Base-by-base conservation (phyloP, 2,329 filamentous ascomycete genomes). In the Paecilomyces formosus region DNA sequence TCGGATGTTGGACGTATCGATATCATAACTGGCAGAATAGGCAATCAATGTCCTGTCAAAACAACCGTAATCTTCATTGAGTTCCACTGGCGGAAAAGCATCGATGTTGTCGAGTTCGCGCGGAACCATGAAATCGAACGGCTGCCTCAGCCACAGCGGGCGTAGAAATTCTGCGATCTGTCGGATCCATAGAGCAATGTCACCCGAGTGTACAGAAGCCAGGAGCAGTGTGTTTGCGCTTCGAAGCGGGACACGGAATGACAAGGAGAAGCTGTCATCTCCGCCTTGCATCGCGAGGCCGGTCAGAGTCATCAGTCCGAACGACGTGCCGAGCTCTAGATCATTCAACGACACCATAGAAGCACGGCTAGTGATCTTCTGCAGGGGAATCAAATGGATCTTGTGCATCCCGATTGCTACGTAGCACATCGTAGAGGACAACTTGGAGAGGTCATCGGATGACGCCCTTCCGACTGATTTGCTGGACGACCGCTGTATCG, bases 391-490 rank as follows among this genome's bases (percentile, higher is more conserved):
- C 54, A 90, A 66, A 72, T 89, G 87, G 33, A 89, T 74, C 68
- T 87, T 88, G 74, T 89, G 85, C 31, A 87, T 79, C 21, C 87
- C 87, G 67, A 90, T 80, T 6, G 83, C 86, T 61, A 90, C 78
- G 67, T 88, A 88, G 71, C 84, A 88, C 24, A 88, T 82, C 9
- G 82, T 84, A 9, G 85, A 84, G 45, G 81, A 81, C 28, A 86
- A 72, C 66, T 88, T 89, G 54, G 84, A 79, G 51, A 89, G 70
- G 64, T 89, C 87, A 60, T 89, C 87, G 15, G 82, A 82, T 7
- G 87, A 87, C 2, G 84, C 81, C 57, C 82, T 77, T 33, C 78
- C 76, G 31, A 76, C 74, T 18, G 79, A 76, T 71, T 86, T 87
- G 63, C 78, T 77, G 12, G 79, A 73, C n/a, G 82, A 79, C 61